These are phyloP conservation scores for Somion occarium DNA, from an alignment of 1,284 basidiomycete genomes.

Conservation along the genomic window DNA sequence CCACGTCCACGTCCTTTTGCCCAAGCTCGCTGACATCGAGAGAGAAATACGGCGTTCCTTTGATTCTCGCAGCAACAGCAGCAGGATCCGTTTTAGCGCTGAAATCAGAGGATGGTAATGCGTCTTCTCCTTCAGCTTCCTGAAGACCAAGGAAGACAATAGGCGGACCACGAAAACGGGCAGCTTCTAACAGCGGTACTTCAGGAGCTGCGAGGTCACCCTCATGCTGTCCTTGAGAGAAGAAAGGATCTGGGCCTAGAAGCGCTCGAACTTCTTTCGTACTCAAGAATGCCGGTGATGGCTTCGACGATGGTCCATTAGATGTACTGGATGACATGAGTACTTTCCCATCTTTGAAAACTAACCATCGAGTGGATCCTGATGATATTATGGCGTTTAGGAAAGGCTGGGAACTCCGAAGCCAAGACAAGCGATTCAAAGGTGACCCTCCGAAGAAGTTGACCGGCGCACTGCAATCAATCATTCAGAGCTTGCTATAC, in stretches of 20 bases:
- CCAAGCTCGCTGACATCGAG: slow-evolving; percentile 63
- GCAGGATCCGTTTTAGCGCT: slow-evolving; percentile 31
- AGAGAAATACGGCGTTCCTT: slow-evolving; percentile 77
- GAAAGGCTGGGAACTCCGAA: slow-evolving; percentile 67
- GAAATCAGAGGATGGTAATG: slow-evolving; percentile 61
- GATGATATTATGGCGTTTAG: slow-evolving; percentile 62
- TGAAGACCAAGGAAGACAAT: slow-evolving; percentile 82
- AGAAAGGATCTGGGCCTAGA: slow-evolving; percentile 47
- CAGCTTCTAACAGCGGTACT: slow-evolving; percentile 53
- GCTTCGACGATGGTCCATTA: slow-evolving; percentile 5
- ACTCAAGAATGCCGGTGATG: slow-evolving; percentile 45
- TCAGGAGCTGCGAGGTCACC: slow-evolving; percentile 40
- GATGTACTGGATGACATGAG: slow-evolving; percentile 37
- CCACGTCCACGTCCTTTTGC: slow-evolving; percentile 37
- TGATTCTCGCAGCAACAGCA: slow-evolving; percentile 52
- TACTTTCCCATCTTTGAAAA: slow-evolving; percentile 69
- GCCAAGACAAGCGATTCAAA: slow-evolving; percentile 84
- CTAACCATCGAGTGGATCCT: slow-evolving; percentile 63
- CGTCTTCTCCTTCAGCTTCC: slow-evolving; percentile 34
- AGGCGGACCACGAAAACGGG: slow-evolving; percentile 52
- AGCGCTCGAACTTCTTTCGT: slow-evolving; percentile 48
- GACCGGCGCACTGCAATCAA: slow-evolving; percentile 22
- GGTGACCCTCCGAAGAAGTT: slow-evolving; percentile 78
- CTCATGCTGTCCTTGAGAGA: slow-evolving; percentile 50
- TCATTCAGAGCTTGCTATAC: neutral